Evolutionary conservation across 2,329 filamentous ascomycete genomes (phyloP), one percentile per base, ranked within the genome.

Genomic region (Fusarium globosum): DNA sequence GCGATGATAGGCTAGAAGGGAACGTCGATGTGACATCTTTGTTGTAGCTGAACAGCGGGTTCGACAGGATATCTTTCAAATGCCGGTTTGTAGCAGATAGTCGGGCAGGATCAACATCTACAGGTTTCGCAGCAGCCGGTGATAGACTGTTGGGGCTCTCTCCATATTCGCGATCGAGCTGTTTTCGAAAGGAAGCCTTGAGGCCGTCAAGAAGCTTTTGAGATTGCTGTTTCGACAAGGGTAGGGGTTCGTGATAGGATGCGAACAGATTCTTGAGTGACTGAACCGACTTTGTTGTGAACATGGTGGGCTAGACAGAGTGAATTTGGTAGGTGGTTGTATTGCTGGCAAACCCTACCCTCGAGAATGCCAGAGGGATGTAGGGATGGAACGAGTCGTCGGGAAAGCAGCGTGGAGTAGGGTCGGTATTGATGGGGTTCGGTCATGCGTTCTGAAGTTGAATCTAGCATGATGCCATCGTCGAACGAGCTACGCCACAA

Each of bases 141-240:
- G 65, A 66, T 39, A 51, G 72, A 42, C 71, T 70, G 14, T 83
- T 77, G 21, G 80, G 71, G 36, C 82, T 77, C 76, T 81, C 85
- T 68, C 88, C 88, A 75, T 90, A 87, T 76, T 90, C 88, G 48
- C 81, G 83, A 74, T 90, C 88, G n/a, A 91, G 86, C 36, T 89
- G 86, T 61, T 84, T 84, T 58, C 88, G 85, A 77, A 91, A 91
- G 6, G 88, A 90, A 11, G 83, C 80, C 57, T 89, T 90, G 58
- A 91, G 83, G 39, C 85, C 84, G 61, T 89, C 84, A 70, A 90
- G 87, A 14, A 90, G 85, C 74, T 86, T 86, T 69, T 88, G 84
- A 33, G 87, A 87, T 63, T 89, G 86, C 61, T 84, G 83, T 48
- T 82, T 80, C 49, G 82, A 86, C 43, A 90, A 81, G 4, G 87